Conservation (phyloP, 371 early-diverging fungal species). For the Parasitella parasitica region DNA sequence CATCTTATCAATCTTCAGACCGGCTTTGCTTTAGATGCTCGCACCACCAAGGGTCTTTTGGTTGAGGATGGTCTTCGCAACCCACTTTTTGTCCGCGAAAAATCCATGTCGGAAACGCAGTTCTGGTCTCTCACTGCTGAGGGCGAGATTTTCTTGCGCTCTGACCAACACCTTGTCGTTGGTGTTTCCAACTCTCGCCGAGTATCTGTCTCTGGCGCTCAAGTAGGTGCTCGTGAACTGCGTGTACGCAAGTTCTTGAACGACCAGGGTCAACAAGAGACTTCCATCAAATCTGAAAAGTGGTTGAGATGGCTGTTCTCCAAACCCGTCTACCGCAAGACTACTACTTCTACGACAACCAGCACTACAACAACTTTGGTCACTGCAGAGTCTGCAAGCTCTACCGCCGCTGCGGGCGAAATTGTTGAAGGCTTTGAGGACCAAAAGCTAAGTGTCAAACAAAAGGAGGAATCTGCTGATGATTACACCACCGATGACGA, state of each 20-base stretch:
- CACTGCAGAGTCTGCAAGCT: background rate
- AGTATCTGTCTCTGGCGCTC: constrained; percentile 35
- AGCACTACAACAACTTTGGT: background rate
- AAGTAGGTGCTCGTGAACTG: constrained; percentile 36
- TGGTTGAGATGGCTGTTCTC: constrained; percentile 45
- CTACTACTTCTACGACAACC: background rate
- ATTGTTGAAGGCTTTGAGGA: constrained; percentile 34
- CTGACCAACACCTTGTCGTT: constrained; percentile 35
- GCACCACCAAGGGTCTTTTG: constrained; percentile 27
- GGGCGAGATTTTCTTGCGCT: constrained; percentile 40
- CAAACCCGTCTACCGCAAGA: constrained; percentile 34
- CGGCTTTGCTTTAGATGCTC: constrained; percentile 49
- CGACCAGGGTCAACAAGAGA: constrained; percentile 27
- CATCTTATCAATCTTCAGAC: constrained; percentile 57
- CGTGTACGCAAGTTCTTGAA: constrained; percentile 26
- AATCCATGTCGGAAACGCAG: constrained; percentile 28
- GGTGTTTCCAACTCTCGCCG: constrained; percentile 32
- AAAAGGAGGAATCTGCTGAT: constrained; percentile 32
- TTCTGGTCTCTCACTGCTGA: constrained; percentile 40
- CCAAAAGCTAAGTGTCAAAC: constrained; percentile 21
- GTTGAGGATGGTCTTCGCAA: constrained; percentile 38
- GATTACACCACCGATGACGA: constrained; percentile 14
- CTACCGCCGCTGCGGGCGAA: constrained; percentile 3
- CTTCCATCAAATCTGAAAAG: constrained; percentile 26
- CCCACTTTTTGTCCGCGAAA: constrained; percentile 31